Conservation (phyloP, 768 basidiomycete species). For the Boletus insuetus region DNA sequence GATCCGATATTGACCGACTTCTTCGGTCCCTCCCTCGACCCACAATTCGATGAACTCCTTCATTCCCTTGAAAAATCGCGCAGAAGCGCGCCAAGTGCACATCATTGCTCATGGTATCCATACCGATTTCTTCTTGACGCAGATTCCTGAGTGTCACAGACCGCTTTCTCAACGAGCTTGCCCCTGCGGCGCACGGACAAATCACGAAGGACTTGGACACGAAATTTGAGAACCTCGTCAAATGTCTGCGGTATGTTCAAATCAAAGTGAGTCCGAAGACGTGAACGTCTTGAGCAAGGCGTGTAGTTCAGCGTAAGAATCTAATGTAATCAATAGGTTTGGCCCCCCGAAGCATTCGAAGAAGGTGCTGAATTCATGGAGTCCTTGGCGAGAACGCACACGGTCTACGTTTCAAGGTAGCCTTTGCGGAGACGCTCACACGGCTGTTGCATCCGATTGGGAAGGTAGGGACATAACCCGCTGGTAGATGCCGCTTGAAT, state of each 20-base stretch:
- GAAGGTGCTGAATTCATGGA: slow-evolving; percentile 91
- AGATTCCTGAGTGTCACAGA: slow-evolving; percentile 94
- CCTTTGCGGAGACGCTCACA: slow-evolving; percentile 81
- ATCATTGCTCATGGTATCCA: not conserved
- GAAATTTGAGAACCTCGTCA: slow-evolving; percentile 81
- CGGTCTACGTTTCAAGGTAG: slow-evolving; percentile 75
- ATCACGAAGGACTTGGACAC: slow-evolving; percentile 78
- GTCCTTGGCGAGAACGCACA: slow-evolving; percentile 79
- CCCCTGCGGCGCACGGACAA: slow-evolving; percentile 69
- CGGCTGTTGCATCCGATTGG: slow-evolving; percentile 82
- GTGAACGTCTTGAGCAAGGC: not conserved
- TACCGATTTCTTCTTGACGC: not conserved
- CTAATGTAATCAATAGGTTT: slow-evolving; percentile 54
- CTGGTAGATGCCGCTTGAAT: not conserved
- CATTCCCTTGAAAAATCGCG: slow-evolving; percentile 79
- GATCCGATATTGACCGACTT: slow-evolving; percentile 64
- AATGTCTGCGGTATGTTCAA: slow-evolving; percentile 76
- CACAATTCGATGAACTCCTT: slow-evolving; percentile 82
- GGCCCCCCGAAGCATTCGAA: slow-evolving; percentile 91
- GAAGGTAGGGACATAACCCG: slow-evolving; percentile 49
- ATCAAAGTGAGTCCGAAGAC: slow-evolving; percentile 56
- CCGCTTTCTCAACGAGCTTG: slow-evolving; percentile 78
- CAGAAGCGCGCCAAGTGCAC: slow-evolving; percentile 67
- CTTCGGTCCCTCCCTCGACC: slow-evolving; percentile 72
- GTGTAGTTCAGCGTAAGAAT: not conserved